Evolutionary conservation across 768 basidiomycete genomes (phyloP), one percentile per base, ranked within the genome.

Genomic region (Lactarius deliciosus): DNA sequence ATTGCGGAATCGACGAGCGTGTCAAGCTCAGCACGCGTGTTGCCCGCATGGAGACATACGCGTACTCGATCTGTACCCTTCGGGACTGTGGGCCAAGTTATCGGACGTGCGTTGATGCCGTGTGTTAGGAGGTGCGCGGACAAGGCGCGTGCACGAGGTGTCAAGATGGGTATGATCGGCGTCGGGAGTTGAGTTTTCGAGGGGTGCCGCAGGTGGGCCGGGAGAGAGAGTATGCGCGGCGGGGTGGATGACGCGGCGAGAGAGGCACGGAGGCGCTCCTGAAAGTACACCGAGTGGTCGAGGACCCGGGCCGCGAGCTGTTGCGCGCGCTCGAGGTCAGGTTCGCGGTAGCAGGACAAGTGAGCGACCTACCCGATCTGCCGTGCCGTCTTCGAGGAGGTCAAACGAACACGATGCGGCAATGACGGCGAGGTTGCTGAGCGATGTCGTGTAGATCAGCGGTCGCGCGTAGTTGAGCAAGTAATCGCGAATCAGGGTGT

Each of bases 381-480:
- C 84, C 18, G 84, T 85, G 4, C 88, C 88, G 36, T 89, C 81
- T 65, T 84, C 80, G 4, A 97, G 80, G 75, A 94, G 75, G 73
- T 95, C 92, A 74, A 95, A 90, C 0, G 91, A 88, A 68, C 87
- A 89, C 56, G 87, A 84, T 15, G 88, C 83, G 0, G 91, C 87
- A 57, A 94, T 78, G 50, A 96, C 82, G 72, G 87, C 94, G 15
- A 88, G 83, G 70, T 86, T 85, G 67, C 88, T 87, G 65, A 93
- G 82, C 0, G 92, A 85, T 0, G 96, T 98, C 3, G 94, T 97
- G 78, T 94, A 98, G 60, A 98, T 92, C 59, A 98, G 80, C 2
- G 94, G 85, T 32, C 96, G 83, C 0, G 94, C 94, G 76, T 96
- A 98, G 75, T 98, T 98, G 70, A 97, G 77, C 25, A 98, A 79